phyloP scores from a whole-genome alignment of 176 grass and related monocot genomes.

The Panicum miliaceum region DNA sequence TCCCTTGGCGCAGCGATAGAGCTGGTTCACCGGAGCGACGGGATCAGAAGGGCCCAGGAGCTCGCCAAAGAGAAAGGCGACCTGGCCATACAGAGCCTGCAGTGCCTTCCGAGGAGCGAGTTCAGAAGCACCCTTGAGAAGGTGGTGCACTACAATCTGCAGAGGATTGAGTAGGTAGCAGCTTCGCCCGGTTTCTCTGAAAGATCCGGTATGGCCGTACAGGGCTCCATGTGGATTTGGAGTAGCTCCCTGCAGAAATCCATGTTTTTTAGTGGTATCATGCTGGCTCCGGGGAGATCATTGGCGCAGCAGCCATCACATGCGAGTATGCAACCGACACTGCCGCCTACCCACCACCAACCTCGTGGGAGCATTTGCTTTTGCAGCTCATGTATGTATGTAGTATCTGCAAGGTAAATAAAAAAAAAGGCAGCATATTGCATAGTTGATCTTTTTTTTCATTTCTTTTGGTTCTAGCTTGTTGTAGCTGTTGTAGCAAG shows the following conservation, averaged over 20 bases:
- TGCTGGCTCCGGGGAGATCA: constrained; percentile 34
- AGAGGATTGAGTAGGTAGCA: constrained; percentile 71
- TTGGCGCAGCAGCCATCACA: constrained; percentile 13
- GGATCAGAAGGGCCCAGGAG: constrained; percentile 66
- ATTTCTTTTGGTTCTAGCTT: not conserved
- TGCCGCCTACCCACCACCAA: constrained; percentile 33
- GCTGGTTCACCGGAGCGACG: constrained; percentile 62
- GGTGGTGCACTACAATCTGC: constrained; percentile 82
- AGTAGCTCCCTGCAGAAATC: not conserved
- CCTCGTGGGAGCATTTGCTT: constrained; percentile 27
- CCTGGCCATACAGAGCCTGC: constrained; percentile 57
- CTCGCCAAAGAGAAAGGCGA: constrained; percentile 81
- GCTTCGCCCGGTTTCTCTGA: not conserved
- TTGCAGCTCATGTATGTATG: not conserved
- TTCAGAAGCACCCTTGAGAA: constrained; percentile 77
- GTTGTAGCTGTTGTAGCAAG: not conserved
- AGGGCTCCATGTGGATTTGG: constrained; percentile 21
- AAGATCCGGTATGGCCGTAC: constrained; percentile 12
- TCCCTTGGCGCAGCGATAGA: constrained; percentile 69
- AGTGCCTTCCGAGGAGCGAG: constrained; percentile 69
- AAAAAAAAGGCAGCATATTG: not conserved
- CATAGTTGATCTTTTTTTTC: not conserved
- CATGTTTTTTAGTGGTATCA: constrained; percentile 21
- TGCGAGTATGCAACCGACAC: constrained; percentile 15
- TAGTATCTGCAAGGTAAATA: constrained; percentile 36